Base-by-base conservation (phyloP, 495 filamentous ascomycete genomes). In the Schizothecium vesticola region DNA sequence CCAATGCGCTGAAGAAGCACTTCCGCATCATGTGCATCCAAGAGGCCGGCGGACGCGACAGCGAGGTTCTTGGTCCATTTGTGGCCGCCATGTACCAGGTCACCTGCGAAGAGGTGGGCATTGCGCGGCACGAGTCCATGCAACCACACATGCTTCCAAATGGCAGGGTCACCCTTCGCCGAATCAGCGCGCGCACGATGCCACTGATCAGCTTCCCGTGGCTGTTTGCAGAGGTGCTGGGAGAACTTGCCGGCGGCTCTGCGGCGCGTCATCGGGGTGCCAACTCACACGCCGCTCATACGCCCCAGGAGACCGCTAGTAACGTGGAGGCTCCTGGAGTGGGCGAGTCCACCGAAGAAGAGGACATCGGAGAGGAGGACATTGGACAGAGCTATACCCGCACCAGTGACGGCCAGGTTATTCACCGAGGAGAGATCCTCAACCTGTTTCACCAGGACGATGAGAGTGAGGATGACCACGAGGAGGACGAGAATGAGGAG, bases 161-260 rank as follows among this genome's bases (percentile, higher is more conserved):
- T 2, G 76, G 79, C 26, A 74, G 76, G 9, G 64, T 77, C 9
- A 76, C 76, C 28, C 66, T 70, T 59, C 61, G 75, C n/a, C 70
- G 72, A 12, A 79, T 82, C 67, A 78, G 76, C 6, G 73, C 79
- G 0, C 80, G 81, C 7, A 78, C 79, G 8, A 86, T 92, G 81
- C 95, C 96, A 0, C 77, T 98, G 24, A 95, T 97, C 73, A 94
- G 89, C 71, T 98, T 97, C 72, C 94, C 95, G 0, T 99, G 95
- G 96, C 75, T 98, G 10, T 96, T 98, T 64, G 80, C 85, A 0
- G 79, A 85, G 33, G 81, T 92, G 63, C 84, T 99, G 1, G 91
- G 92, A 6, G 83, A 83, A 36, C 89, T 98, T 68, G 94, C 91
- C 3, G 55, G 25, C 6, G 64, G 58, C 5, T 13, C 23, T 19